Evolutionary conservation across 2,329 filamentous ascomycete genomes (phyloP).

Genomic region (Penicillium brevicompactum): DNA sequence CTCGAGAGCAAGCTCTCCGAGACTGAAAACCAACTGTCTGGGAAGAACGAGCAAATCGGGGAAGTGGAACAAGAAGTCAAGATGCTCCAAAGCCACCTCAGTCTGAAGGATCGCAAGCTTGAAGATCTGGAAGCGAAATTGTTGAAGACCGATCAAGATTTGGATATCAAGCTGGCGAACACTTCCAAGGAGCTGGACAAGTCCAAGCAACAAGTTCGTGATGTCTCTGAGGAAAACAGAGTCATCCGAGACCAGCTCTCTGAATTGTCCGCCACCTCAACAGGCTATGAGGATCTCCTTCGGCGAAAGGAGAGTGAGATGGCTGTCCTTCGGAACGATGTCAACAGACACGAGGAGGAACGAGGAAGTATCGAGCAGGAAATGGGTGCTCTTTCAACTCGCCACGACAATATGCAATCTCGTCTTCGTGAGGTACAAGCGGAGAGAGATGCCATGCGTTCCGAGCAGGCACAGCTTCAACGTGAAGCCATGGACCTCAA

Average conservation of each 20-base stretch:
- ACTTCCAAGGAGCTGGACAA: constrained; percentile 78
- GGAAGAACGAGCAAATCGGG: constrained; percentile 75
- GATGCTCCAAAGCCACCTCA: constrained; percentile 87
- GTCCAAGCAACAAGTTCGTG: constrained; percentile 72
- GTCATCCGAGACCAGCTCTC: constrained; percentile 82
- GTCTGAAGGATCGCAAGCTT: constrained; percentile 84
- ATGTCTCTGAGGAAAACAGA: constrained; percentile 77
- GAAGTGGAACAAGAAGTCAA: constrained; percentile 80
- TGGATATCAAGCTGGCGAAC: constrained; percentile 78
- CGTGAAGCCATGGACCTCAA: constrained; percentile 89
- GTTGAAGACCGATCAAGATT: constrained; percentile 81
- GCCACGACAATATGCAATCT: constrained; percentile 76
- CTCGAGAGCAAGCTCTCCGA: constrained; percentile 73
- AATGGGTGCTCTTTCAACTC: constrained; percentile 67
- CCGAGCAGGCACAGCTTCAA: constrained; percentile 80
- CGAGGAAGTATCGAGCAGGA: constrained; percentile 78
- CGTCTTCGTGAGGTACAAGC: constrained; percentile 83
- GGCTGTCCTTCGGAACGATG: constrained; percentile 78
- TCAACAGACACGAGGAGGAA: constrained; percentile 80
- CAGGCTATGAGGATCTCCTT: constrained; percentile 92
- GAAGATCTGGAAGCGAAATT: constrained; percentile 84
- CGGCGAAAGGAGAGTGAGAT: constrained; percentile 93
- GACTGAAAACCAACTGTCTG: constrained; percentile 68
- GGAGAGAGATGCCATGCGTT: constrained; percentile 81
- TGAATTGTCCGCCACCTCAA: constrained; percentile 86